phyloP scores from a whole-genome alignment of 2,329 filamentous ascomycete genomes.

The Ascochyta viciae-villosae region DNA sequence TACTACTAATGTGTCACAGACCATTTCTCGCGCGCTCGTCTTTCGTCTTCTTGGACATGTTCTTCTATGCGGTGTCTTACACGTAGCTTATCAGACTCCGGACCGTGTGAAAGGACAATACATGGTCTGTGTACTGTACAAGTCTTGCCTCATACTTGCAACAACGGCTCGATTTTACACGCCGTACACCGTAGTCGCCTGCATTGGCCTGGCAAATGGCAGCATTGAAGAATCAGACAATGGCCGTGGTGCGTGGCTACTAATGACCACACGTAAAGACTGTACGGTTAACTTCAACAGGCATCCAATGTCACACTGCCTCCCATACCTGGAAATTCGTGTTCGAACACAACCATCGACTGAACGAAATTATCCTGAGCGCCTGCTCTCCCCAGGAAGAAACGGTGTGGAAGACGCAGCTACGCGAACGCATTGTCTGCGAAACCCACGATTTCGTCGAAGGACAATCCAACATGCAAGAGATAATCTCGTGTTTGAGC shows the following conservation, averaged over 20 bases:
- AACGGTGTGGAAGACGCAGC: conserved; percentile 75
- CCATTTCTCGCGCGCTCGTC: conserved; percentile 49
- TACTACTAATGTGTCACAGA: conserved; percentile 21
- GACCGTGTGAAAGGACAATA: conserved; percentile 76
- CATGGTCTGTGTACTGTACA: conserved; percentile 85
- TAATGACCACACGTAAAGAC: not conserved
- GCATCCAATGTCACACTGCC: conserved; percentile 84
- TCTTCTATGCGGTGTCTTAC: conserved; percentile 79
- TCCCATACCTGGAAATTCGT: conserved; percentile 91
- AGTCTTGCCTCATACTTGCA: conserved; percentile 78
- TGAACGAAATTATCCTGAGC: conserved; percentile 86
- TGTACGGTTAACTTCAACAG: conserved; percentile 55
- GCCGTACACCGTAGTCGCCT: conserved; percentile 76
- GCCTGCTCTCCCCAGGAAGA: conserved; percentile 85
- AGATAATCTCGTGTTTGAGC: conserved; percentile 68
- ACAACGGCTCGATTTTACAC: conserved; percentile 68
- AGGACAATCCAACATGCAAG: conserved; percentile 54
- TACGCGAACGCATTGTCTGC: conserved; percentile 61
- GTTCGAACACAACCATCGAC: conserved; percentile 77
- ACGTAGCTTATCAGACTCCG: conserved; percentile 80
- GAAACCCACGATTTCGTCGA: conserved; percentile 60
- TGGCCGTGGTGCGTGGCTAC: conserved; percentile 65
- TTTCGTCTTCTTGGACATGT: conserved; percentile 83
- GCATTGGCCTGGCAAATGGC: conserved; percentile 70
- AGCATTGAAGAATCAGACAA: conserved; percentile 77